Conservation (phyloP, 2,329 filamentous ascomycete genomes). For the Emergomyces orientalis region DNA sequence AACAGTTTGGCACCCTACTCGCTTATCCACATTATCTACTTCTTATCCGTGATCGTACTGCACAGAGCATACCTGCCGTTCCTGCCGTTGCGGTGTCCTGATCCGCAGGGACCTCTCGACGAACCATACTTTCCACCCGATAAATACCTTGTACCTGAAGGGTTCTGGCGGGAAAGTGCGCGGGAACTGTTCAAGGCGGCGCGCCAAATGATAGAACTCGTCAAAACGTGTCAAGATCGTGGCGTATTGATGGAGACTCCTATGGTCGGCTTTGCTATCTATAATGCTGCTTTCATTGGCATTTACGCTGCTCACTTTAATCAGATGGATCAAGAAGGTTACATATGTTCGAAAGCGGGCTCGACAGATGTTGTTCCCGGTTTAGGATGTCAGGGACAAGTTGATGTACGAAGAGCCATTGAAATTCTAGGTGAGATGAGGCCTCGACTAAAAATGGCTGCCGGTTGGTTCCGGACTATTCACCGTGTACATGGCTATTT, state of each 20-base stretch:
- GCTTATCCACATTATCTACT: slow-evolving; percentile 46
- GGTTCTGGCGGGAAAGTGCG: slow-evolving; percentile 46
- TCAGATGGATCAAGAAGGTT: slow-evolving; percentile 46
- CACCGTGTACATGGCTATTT: slow-evolving; percentile 36
- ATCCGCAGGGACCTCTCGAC: slow-evolving; percentile 46
- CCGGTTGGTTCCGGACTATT: slow-evolving; percentile 37
- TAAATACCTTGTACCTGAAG: slow-evolving; percentile 35
- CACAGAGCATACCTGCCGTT: slow-evolving; percentile 50
- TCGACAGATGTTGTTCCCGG: slow-evolving; percentile 17
- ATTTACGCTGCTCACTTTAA: slow-evolving; percentile 48
- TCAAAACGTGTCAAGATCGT: slow-evolving; percentile 43
- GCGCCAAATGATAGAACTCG: slow-evolving; percentile 45
- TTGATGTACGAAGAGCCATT: slow-evolving; percentile 30
- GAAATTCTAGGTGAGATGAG: slow-evolving; percentile 36
- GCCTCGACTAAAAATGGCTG: slow-evolving; percentile 32
- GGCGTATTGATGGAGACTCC: slow-evolving; percentile 47
- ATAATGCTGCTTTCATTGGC: slow-evolving; percentile 43
- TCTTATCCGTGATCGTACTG: slow-evolving; percentile 46
- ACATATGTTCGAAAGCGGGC: slow-evolving; percentile 31
- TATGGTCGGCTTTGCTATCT: slow-evolving; percentile 47
- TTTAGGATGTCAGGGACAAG: slow-evolving; percentile 22
- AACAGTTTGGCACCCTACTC: slow-evolving; percentile 45
- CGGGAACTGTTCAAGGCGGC: slow-evolving; percentile 44
- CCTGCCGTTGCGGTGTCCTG: slow-evolving; percentile 41
- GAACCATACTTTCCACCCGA: slow-evolving; percentile 39